Evolutionary conservation across 2,329 filamentous ascomycete genomes (phyloP).

Genomic region (Clarireedia paspali): DNA sequence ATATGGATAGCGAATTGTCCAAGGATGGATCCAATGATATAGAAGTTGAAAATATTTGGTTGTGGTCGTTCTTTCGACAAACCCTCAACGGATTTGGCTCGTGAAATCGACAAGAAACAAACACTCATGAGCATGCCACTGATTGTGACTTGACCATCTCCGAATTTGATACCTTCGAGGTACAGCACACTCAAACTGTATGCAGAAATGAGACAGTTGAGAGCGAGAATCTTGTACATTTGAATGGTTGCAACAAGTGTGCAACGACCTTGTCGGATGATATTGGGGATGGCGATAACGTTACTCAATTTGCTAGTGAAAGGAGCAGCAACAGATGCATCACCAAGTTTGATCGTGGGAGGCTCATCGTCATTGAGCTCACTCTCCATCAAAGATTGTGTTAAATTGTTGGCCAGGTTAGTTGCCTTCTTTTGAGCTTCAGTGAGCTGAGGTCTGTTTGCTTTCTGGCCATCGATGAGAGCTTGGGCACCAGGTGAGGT

Average conservation of each 20-base stretch:
- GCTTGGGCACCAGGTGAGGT: conserved; percentile 59
- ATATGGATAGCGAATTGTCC: conserved; percentile 97
- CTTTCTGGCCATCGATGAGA: conserved; percentile 46
- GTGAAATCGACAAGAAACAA: conserved; percentile 97
- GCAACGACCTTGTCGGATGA: conserved; percentile 94
- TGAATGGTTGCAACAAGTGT: conserved; percentile 97
- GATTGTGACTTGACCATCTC: conserved; percentile 96
- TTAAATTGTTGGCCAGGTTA: conserved; percentile 78
- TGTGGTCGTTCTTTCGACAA: conserved; percentile 95
- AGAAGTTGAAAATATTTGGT: conserved; percentile 97
- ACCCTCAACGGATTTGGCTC: conserved; percentile 89
- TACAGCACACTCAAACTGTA: conserved; percentile 97
- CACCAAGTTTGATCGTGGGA: conserved; percentile 91
- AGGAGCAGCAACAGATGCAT: conserved; percentile 92
- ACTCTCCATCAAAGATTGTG: conserved; percentile 78
- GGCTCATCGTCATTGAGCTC: conserved; percentile 83
- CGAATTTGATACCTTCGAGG: conserved; percentile 97
- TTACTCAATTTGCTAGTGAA: conserved; percentile 98
- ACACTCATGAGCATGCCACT: conserved; percentile 99
- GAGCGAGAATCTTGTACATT: conserved; percentile 99
- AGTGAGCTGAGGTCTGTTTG: conserved; percentile 42
- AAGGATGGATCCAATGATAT: conserved; percentile 96
- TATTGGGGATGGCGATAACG: conserved; percentile 94
- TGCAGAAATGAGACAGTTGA: conserved; percentile 96
- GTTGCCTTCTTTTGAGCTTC: conserved; percentile 66